Base-by-base conservation (phyloP, 2,329 filamentous ascomycete genomes). In the Aaosphaeria pasadenensis region DNA sequence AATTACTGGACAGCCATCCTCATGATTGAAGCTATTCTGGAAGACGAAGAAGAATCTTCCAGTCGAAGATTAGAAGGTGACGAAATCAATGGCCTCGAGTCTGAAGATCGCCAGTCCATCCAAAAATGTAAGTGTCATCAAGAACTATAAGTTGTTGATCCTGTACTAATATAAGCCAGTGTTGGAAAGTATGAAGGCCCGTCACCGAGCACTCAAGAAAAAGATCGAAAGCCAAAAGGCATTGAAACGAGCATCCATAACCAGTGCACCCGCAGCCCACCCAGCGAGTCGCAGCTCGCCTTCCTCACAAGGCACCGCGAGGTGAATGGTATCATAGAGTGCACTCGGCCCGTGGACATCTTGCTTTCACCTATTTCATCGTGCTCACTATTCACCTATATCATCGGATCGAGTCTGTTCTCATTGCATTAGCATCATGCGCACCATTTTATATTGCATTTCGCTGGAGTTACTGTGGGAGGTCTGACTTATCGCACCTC, bases 11-110 rank as follows among this genome's bases (percentile, higher is more conserved):
- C 94, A 0, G 91, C 94, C 0, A 91, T 97, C 55, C 84, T 89
- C 54, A 94, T 99, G 87, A 80, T 97, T 11, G 92, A 99, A 72
- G 94, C 92, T 11, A 89, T 99, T 3, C 74, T 99, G 48, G 94
- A 99, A 59, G 86, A 81, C 42, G 91, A 95, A 50, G 90, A 84
- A 43, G 74, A 79, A 51, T 71, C 71, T 7, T 59, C 79, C 70
- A 54, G 79, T 77, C 60, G 60, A 38, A 72, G 69, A 44, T 66
- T 68, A 42, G 62, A 71, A 7, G 72, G 79, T 72, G 76, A 76
- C 17, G 74, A 75, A 28, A 73, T 80, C 46, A 76, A 77, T 56
- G 78, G 78, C 7, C 71, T 81, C 56, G 85, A 88, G 68, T 75
- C 76, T 49, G 87, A 90, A 55, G 88, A 91, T 67, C 82, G 88